phyloP scores from a whole-genome alignment of 228 moss, liverwort and hornwort genomes.

The Sphagnum fallax region DNA sequence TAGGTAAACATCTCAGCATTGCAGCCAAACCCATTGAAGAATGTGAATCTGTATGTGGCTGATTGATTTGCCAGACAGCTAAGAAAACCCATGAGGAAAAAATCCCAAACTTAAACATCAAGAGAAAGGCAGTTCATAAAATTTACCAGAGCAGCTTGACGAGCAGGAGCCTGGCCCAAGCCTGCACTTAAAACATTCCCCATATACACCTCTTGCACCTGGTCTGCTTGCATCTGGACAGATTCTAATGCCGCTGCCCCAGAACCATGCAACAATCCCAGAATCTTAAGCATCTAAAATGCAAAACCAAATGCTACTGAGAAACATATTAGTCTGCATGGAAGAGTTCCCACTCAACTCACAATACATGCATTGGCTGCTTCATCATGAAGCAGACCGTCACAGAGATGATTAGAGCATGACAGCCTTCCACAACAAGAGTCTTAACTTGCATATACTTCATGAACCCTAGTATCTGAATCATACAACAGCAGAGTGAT shows the following conservation, averaged over 20 bases:
- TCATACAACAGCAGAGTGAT: too few species aligned
- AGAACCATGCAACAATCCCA: background rate
- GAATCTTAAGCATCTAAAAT: background rate
- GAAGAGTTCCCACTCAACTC: background rate
- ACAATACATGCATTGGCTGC: background rate
- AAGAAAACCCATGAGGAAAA: too few species aligned
- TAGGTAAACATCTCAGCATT: too few species aligned
- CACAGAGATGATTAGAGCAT: too few species aligned
- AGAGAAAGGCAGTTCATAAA: background rate
- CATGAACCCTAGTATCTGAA: too few species aligned
- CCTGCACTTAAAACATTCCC: conserved; percentile 78
- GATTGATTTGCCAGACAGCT: too few species aligned
- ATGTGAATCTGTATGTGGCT: too few species aligned
- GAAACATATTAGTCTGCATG: background rate
- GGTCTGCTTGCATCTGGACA: conserved; percentile 42
- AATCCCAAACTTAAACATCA: too few species aligned
- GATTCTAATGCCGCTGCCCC: conserved; percentile 56
- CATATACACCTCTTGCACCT: conserved; percentile 72
- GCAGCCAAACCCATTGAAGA: too few species aligned
- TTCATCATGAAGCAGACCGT: background rate
- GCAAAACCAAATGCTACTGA: background rate
- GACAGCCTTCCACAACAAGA: too few species aligned
- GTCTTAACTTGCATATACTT: too few species aligned
- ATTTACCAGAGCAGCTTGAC: conserved; percentile 86
- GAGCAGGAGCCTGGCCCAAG: conserved; percentile 93